Evolutionary conservation across 2,329 filamentous ascomycete genomes (phyloP), one percentile per base, ranked within the genome.

Genomic region (Fusarium algeriense): DNA sequence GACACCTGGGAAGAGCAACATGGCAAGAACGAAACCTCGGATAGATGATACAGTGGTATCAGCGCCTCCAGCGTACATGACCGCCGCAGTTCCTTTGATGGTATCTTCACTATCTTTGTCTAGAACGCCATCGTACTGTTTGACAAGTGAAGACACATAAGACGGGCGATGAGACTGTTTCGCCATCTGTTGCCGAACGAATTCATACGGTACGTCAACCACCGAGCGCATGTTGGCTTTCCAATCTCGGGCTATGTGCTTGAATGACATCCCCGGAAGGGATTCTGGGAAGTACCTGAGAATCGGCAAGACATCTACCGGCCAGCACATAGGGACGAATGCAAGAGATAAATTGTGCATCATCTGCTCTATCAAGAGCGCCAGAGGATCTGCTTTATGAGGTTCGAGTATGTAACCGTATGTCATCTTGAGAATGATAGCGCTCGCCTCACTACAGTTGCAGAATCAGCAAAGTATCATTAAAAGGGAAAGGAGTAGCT

Each of bases 391-490:
- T 0, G 48, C 17, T 14, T 70, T 59, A 3, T 70, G 17, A 1
- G 73, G 70, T 19, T 77, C 71, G 10, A 73, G 62, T 7, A 62
- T 63, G 50, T 80, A 80, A 9, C 76, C 76, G 28, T 79, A 79
- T 2, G 71, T 64, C 11, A 75, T 74, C 32, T 73, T 71, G 1
- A 76, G 41, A 4, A 75, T 66, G 11, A 61, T 74, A 6, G 71
- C 67, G 13, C 64, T 60, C 0, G 73, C 75, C 67, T 74, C 45
- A 9, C 73, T 82, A 6, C 1, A 28, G 5, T 1, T 0, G 9
- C 0, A 0, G 0, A 15, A 11, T 59, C 7, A 59, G 28, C 1
- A 7, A 11, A 0, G 6, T 0, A 10, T 1, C 11, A 0, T 12
- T 3, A 0, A 3, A 2, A 30, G 2, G 1, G 3, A 0, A 2